Percentiles rank a stretch among this genome's conserved stretches.
These are phyloP conservation scores for Amylocarpus encephaloides DNA, from an alignment of 2,329 filamentous ascomycete genomes.

Conservation along the genomic window DNA sequence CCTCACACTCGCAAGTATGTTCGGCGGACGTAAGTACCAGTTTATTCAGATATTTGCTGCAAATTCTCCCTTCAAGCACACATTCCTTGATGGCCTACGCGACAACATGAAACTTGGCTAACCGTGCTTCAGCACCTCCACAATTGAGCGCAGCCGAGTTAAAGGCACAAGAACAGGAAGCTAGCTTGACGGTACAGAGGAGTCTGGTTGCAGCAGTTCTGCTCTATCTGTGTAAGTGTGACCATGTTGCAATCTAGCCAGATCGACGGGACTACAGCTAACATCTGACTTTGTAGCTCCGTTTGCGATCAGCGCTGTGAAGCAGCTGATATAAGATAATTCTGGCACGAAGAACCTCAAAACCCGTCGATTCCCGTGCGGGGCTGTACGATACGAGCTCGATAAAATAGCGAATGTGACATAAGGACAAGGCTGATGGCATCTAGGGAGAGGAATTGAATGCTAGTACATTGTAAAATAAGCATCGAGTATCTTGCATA, in stretches of 20 bases:
- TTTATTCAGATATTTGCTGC: neutral
- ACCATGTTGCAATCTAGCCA: neutral
- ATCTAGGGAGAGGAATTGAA: too few species aligned
- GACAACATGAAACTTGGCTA: neutral
- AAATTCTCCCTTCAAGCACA: neutral
- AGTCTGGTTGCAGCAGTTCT: conserved; percentile 59
- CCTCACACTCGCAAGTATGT: conserved; percentile 42
- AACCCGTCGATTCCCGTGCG: neutral
- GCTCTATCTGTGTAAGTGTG: conserved; percentile 67
- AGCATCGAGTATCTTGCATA: neutral
- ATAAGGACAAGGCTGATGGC: too few species aligned
- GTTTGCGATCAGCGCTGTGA: conserved; percentile 47
- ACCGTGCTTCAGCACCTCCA: conserved; percentile 47
- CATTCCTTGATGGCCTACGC: too few species aligned
- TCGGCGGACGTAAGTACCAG: conserved; percentile 51
- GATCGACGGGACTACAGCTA: neutral
- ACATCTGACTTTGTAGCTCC: conserved; percentile 38
- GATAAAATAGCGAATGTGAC: neutral
- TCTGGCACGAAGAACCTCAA: neutral
- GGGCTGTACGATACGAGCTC: neutral
- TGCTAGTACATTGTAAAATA: too few species aligned
- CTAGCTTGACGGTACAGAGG: conserved; percentile 59
- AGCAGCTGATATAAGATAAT: conserved; percentile 40
- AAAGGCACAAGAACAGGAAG: conserved; percentile 60
- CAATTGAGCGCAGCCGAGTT: conserved; percentile 66